These are phyloP conservation scores for Nothophytophthora sp. DNA, from an alignment of 352 stramenopile genomes.

Conservation along the genomic window DNA sequence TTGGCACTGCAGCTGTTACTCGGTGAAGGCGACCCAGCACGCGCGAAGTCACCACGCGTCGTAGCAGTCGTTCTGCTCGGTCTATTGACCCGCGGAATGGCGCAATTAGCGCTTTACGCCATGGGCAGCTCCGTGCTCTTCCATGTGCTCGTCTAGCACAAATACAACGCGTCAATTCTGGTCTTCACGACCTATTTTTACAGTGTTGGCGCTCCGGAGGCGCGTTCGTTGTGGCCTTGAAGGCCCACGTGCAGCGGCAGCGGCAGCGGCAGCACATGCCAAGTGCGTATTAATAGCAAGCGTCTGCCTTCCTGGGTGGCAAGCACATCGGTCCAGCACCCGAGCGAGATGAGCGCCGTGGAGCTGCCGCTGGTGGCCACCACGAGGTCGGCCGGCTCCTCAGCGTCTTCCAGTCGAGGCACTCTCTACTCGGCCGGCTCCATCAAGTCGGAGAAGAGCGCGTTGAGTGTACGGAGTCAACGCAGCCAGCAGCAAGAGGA, in stretches of 20 bases:
- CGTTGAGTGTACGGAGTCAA: conserved; percentile 28
- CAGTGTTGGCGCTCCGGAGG: too few species aligned
- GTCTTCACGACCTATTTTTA: conserved; percentile 17
- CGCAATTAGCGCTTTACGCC: conserved; percentile 62
- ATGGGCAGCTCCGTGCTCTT: conserved; percentile 78
- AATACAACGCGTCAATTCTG: conserved; percentile 14
- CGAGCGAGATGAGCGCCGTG: conserved; percentile 40
- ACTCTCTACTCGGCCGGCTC: conserved; percentile 50
- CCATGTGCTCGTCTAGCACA: conserved; percentile 59
- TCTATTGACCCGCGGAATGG: conserved; percentile 36
- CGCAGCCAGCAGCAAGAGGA: conserved; percentile 25
- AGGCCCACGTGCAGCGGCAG: too few species aligned
- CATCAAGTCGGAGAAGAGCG: conserved; percentile 34
- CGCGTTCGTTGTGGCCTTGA: too few species aligned
- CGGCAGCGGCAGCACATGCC: too few species aligned
- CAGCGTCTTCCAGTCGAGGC: conserved; percentile 40
- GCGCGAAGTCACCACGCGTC: conserved; percentile 32
- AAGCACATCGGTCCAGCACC: neutral
- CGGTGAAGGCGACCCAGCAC: conserved; percentile 40
- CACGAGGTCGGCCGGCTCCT: conserved; percentile 38
- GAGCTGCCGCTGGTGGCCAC: conserved; percentile 56
- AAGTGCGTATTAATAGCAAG: conserved; percentile 29
- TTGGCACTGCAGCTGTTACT: conserved; percentile 73
- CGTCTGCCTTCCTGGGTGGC: neutral
- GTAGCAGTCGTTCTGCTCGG: conserved; percentile 42